These are phyloP conservation scores for Houttuynia cordata DNA, from an alignment of 164 flowering plant species.

Conservation along the genomic window DNA sequence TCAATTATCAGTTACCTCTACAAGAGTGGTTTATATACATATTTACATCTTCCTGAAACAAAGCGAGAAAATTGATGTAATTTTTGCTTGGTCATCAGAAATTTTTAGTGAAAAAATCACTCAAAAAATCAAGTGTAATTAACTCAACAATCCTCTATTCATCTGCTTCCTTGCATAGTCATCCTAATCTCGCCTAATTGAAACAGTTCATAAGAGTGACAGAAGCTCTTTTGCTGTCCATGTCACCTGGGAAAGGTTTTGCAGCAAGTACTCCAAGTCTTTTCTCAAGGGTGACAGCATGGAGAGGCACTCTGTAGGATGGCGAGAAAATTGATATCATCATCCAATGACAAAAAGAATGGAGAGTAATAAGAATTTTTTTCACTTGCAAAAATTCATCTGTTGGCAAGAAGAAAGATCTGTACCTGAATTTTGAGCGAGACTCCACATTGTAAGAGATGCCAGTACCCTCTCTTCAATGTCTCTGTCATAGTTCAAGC, in stretches of 20 bases:
- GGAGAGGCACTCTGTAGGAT: constrained; percentile 21
- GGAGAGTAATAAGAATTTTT: too few species aligned
- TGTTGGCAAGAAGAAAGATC: background rate
- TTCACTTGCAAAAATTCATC: background rate
- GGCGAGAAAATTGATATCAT: background rate
- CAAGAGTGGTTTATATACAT: too few species aligned
- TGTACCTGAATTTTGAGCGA: constrained; percentile 41
- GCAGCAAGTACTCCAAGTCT: constrained; percentile 19
- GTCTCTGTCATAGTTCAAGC: constrained; percentile 22
- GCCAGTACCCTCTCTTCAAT: constrained; percentile 47
- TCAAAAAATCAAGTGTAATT: too few species aligned
- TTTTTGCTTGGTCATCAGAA: too few species aligned
- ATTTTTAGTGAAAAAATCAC: too few species aligned
- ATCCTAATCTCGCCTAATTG: background rate
- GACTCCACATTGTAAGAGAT: constrained; percentile 33
- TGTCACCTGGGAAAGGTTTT: constrained; percentile 30
- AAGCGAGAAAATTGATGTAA: too few species aligned
- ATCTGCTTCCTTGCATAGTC: background rate
- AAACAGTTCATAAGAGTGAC: constrained; percentile 12
- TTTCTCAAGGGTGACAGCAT: constrained; percentile 14
- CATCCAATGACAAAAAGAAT: too few species aligned
- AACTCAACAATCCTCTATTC: too few species aligned
- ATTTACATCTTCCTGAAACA: too few species aligned
- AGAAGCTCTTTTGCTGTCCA: constrained; percentile 47
- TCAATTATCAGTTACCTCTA: too few species aligned